Percentiles rank a stretch among this genome's conserved stretches.
These are phyloP conservation scores for Linaria vulgaris DNA, from an alignment of 257 asterid genomes.

Conservation along the genomic window DNA sequence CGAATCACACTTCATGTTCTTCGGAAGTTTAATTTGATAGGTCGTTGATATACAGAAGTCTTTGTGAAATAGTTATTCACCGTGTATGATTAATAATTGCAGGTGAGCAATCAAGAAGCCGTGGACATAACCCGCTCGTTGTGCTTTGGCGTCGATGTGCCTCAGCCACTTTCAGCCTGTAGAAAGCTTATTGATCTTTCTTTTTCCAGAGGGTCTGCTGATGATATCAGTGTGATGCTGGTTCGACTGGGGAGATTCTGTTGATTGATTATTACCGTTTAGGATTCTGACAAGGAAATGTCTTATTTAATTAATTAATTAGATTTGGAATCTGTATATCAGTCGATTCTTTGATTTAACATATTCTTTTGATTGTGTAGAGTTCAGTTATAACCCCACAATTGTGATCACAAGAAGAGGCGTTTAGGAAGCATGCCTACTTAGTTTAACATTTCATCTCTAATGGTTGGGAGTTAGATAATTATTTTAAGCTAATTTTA, in stretches of 20 bases:
- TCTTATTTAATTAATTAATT: constrained; percentile 4
- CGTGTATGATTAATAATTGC: constrained; percentile 20
- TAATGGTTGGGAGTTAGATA: too few relatives aligned
- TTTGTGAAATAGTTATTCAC: background rate
- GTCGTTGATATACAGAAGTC: background rate
- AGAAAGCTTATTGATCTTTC: constrained; percentile 69
- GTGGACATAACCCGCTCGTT: constrained; percentile 54
- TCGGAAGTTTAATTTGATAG: background rate
- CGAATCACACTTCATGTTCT: background rate
- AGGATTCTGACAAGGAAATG: background rate
- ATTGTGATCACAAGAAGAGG: background rate
- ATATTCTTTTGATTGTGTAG: background rate
- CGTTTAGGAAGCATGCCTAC: too few relatives aligned
- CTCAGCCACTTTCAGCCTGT: constrained; percentile 57
- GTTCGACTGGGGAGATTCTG: constrained; percentile 27
- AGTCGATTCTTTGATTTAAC: too few relatives aligned
- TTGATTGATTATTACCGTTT: background rate
- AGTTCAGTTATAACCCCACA: background rate
- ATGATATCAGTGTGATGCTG: constrained; percentile 41
- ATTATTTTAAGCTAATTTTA: too few relatives aligned
- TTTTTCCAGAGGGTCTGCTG: constrained; percentile 61
- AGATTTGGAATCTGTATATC: too few relatives aligned
- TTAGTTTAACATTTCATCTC: too few relatives aligned
- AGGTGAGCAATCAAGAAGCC: constrained; percentile 90
- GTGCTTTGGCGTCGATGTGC: constrained; percentile 38